Base-by-base conservation (phyloP, 2,329 filamentous ascomycete genomes). In the Ampelomyces quisqualis region DNA sequence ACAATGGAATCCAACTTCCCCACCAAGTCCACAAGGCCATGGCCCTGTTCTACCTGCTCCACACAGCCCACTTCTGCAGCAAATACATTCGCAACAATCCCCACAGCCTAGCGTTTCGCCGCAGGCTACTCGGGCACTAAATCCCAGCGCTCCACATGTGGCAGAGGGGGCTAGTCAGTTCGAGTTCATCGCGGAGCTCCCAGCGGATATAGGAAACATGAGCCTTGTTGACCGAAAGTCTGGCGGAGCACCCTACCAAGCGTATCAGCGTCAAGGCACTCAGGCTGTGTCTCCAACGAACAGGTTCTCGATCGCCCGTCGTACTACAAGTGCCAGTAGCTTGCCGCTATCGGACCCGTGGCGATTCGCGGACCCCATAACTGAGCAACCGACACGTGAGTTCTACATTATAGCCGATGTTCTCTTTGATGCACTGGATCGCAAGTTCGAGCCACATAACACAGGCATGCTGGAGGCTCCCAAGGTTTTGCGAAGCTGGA, bases 381-480 rank as follows among this genome's bases (percentile, higher is more conserved):
- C 62, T 5, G 64, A 67, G 38, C 39, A 55, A 17, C 62, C 64
- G 8, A 68, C 64, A 5, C 53, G 60, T 19, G 64, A 68, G 29
- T 68, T 68, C 39, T 67, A 64, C 17, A 56, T 64, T 8, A 49
- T 68, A 14, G 64, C 64, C 8, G 64, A 68, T 31, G 29, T 68
- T 30, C 33, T 68, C 8, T 68, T 63, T 33, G 64, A 68, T 38
- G 53, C 53, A 6, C 28, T 68, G 15, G 62, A 67, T 29, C 40
- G 53, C n/a, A 64, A 53, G 34, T 65, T 56, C 33, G 64, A 67
- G 31, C 64, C 64, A 7, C 53, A 58, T n/a, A 59, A 58, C 40
- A 67, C 62, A 10, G 62, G 64, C 6, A 35, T 67, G 38, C 38
- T 68, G 7, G 64, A 68, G 35, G 64, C 59, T 8, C 55, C 49